Evolutionary conservation across 257 asterid genomes (phyloP), one percentile per base, ranked within the genome.

Genomic region (Salvia miltiorrhiza): DNA sequence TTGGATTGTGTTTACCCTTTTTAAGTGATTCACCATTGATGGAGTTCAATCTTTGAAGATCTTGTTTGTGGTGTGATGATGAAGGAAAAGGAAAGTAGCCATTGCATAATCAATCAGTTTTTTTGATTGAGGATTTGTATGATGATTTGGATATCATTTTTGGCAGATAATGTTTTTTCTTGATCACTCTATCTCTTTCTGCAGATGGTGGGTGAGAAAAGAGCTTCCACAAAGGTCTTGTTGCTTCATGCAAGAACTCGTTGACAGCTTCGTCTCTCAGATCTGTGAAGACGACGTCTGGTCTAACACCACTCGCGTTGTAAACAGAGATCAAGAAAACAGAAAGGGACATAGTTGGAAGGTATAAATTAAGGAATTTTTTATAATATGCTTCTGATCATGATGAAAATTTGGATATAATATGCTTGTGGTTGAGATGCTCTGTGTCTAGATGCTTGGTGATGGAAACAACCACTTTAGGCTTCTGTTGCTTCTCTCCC

Each of bases 391-490:
- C 30, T 48, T 37, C 17, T 10, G 10, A 23, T 13, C 63, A 47
- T 76, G 73, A 79, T 79, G 67, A 77, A 26, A 26, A 1, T 26
- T 44, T 49, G 7, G 33, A 2, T 49, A 10, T 30, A 28, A 7
- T 23, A 39, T 20, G 43, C 32, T 50, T 39, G 8, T 11, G 8
- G 26, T 14, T 63, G 41, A 80, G 74, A 80, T 80, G 68, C 79
- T 67, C 37, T 43, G 13, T 45, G 37, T 16, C 30, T 45, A 37
- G 75, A 80, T 77, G 71, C 82, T 67, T 55, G 28, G 19, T 30
- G 48, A 30, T n/a, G n/a, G n/a, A 72, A 69, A 49, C 61, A 35
- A 28, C 54, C 58, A 30, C 43, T 19, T 41, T 5, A 2, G 33
- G 4, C n/a, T n/a, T n/a, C n/a, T n/a, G 9, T 7, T 73, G 14